Evolutionary conservation across 2,329 filamentous ascomycete genomes (phyloP), one percentile per base, ranked within the genome.

Genomic region (Trichothecium roseum): DNA sequence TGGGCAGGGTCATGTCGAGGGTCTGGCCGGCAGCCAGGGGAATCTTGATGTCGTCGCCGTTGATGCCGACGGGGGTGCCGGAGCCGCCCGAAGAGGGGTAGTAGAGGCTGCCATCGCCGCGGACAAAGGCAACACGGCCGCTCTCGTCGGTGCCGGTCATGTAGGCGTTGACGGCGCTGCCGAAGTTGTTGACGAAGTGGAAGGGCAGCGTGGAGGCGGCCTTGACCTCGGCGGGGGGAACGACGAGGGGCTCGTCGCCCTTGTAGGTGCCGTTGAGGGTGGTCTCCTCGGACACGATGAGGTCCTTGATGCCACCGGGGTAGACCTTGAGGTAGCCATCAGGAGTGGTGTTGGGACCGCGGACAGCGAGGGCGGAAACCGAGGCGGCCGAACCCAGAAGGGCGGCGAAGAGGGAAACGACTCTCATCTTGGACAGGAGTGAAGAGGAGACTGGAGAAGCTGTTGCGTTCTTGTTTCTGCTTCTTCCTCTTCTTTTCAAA

Each of bases 131-230:
- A 4, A 67, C 52, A 2, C 46, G 43, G 1, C 52, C 51, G 15
- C 53, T 43, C 4, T 46, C 44, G 43, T 69, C 63, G 2, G 63
- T 44, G 3, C 65, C 66, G 12, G 59, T 59, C 20, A 69, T 50
- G 40, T 69, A 69, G 0, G 62, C 62, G 31, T 60, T 63, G 37
- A 68, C 46, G 1, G 46, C 41, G 4, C 52, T 55, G 9, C 42
- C 40, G 28, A 64, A 56, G 40, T 66, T 66, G 46, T 69, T 69
- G 39, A 64, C 51, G 7, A 69, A 44, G 22, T 52, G 40, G 1
- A 60, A 20, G 0, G 49, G 48, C 6, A 60, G 37, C 20, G 20
- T 24, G 3, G 37, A 20, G 2, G 40, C 42, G 4, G 40, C 32
- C 10, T 43, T 29, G 5, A 34, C 7, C 9, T 34, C 42, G 2